Evolutionary conservation across 2,329 filamentous ascomycete species (phyloP).

Genomic region (Zymoseptoria passerinii): DNA sequence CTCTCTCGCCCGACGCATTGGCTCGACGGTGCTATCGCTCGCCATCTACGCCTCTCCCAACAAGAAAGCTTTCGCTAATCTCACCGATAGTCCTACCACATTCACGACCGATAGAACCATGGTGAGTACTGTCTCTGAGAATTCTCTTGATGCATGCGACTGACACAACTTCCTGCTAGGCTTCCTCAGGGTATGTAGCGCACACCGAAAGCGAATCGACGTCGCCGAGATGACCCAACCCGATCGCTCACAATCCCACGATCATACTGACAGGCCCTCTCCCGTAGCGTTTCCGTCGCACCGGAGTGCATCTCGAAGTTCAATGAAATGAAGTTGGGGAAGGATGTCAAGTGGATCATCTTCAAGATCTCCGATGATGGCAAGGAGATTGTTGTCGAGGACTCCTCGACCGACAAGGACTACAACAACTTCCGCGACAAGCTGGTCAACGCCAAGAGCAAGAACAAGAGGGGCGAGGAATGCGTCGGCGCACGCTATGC

Average conservation of each 20-base stretch:
- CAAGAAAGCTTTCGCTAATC: neutral
- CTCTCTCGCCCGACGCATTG: neutral
- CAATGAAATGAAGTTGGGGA: constrained; percentile 76
- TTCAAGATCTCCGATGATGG: constrained; percentile 79
- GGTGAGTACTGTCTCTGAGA: neutral
- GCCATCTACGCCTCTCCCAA: neutral
- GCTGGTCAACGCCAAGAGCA: constrained; percentile 64
- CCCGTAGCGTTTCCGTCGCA: constrained; percentile 58
- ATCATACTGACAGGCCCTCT: constrained; percentile 4
- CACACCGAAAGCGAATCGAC: neutral
- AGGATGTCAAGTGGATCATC: constrained; percentile 74
- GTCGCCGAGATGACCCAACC: neutral
- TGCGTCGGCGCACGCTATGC: constrained; percentile 66
- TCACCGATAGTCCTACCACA: neutral
- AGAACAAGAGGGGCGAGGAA: constrained; percentile 54
- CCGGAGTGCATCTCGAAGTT: constrained; percentile 61
- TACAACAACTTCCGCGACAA: constrained; percentile 68
- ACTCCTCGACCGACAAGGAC: constrained; percentile 57
- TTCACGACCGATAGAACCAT: neutral
- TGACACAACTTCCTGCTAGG: neutral
- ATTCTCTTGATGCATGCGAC: neutral
- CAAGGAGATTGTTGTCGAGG: constrained; percentile 74
- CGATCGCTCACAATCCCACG: neutral
- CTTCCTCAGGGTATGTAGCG: neutral
- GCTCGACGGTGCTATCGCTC: neutral